Base-by-base conservation (phyloP, 495 filamentous ascomycete species). In the Penicillium paradoxum region DNA sequence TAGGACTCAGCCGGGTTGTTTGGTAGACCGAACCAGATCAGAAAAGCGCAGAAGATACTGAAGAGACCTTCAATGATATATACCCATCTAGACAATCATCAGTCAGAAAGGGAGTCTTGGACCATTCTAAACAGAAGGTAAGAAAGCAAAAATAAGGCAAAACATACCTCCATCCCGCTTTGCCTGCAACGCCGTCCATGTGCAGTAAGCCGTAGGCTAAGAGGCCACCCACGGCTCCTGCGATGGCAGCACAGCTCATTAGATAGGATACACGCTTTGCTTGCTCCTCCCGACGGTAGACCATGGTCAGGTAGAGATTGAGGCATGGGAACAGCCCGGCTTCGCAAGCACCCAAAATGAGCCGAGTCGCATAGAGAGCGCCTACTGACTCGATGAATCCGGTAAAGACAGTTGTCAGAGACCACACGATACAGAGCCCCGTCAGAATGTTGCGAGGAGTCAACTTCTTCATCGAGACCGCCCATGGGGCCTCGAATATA, bases 291-390 rank as follows among this genome's bases (percentile, higher is more conserved):
- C 75, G 68, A 0, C 73, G 71, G 58, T 81, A 79, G 13, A 79
- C 74, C 61, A 75, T 70, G 1, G 74, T 76, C 21, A 79, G 47
- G 45, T 83, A 81, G 36, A 80, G 62, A 32, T 77, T 74, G 15
- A 81, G 68, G 24, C 79, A 80, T 0, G 89, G 89, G 58, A 91
- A 89, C 7, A 91, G 74, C 3, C 83, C 83, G 0, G 83, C 84
- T 64, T 88, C 85, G 32, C 81, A 78, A 1, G 70, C 73, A 3
- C 85, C 85, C 0, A 88, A 70, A 39, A 89, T 73, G 6, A 88
- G 59, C 13, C 84, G 74, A n/a, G 74, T 77, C 10, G 78, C 82
- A 44, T 79, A 72, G 11, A 83, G 65, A 22, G 74, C 65, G 6
- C 60, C 73, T 21, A 79, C 73, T 41, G 65, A 76, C 14, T 73